Conservation (phyloP, 495 filamentous ascomycete genomes). For the Podospora conica region DNA sequence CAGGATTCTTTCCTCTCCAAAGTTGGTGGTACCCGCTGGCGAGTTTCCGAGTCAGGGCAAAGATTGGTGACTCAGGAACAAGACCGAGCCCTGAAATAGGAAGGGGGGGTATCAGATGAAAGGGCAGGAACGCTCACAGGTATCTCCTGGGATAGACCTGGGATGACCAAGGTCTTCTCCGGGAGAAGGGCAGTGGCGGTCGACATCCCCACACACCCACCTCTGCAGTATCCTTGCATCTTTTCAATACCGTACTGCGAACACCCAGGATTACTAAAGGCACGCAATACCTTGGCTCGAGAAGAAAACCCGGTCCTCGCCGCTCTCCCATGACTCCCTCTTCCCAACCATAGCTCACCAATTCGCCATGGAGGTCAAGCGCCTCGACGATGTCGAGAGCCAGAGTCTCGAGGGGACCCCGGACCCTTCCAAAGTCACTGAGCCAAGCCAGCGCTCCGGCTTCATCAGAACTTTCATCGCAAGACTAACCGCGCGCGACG, state of each 20-base stretch:
- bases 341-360: not conserved
- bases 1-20: too few relatives aligned
- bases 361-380: not conserved
- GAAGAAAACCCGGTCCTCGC: not conserved
- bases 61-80: not conserved
- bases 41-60: not conserved
- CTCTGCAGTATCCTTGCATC: not conserved
- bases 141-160: not conserved
- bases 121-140: not conserved
- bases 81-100: too few relatives aligned
- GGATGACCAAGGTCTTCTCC: not conserved
- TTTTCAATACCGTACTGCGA: too few relatives aligned
- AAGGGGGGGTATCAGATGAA: not conserved
- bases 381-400: constrained; percentile 10
- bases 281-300: not conserved
- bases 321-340: not conserved
- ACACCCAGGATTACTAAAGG: not conserved
- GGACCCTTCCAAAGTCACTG: not conserved
- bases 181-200: not conserved
- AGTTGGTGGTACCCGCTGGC: too few relatives aligned
- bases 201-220: not conserved
- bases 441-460: not conserved
- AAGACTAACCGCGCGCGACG: constrained; percentile 24
- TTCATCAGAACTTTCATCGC: constrained; percentile 9
- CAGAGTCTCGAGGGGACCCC: not conserved